phyloP scores from a whole-genome alignment of 768 basidiomycete species.

The Cystofilobasidium bisporidii region DNA sequence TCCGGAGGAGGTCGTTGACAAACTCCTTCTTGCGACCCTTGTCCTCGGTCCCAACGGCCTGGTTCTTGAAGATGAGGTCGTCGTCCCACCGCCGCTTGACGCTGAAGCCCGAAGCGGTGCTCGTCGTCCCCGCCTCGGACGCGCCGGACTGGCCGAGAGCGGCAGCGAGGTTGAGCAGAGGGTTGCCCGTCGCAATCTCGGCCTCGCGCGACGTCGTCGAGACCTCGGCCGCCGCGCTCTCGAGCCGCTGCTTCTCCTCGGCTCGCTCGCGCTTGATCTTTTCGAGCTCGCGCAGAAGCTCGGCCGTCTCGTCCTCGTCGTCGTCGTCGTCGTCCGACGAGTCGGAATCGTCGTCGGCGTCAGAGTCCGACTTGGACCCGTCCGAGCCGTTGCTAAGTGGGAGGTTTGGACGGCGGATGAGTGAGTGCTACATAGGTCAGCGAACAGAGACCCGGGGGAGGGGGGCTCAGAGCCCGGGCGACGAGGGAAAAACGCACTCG shows the following conservation, averaged over 20 bases:
- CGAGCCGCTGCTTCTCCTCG: constrained; percentile 61
- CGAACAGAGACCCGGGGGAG: too few species aligned
- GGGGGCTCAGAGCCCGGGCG: constrained; percentile 2
- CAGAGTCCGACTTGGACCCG: not conserved
- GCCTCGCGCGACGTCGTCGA: constrained; percentile 51
- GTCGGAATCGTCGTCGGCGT: not conserved
- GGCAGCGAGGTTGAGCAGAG: constrained; percentile 79
- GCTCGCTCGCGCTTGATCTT: constrained; percentile 95
- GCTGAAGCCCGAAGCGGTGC: constrained; percentile 66
- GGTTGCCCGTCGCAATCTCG: constrained; percentile 78
- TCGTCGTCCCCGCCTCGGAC: constrained; percentile 44
- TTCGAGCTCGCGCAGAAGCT: constrained; percentile 89
- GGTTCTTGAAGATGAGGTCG: constrained; percentile 97
- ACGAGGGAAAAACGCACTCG: constrained; percentile 28
- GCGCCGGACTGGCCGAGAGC: constrained; percentile 62
- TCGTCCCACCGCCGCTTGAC: constrained; percentile 95
- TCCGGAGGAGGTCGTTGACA: constrained; percentile 88
- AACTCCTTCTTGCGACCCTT: constrained; percentile 62
- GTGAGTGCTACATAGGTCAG: too few species aligned
- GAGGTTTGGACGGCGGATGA: not conserved
- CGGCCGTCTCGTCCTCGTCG: constrained; percentile 86
- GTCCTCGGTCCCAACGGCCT: constrained; percentile 60
- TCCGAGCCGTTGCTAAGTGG: not conserved
- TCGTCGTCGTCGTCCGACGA: not conserved
- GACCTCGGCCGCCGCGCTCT: constrained; percentile 1